A percentile compares a stretch with the other conserved stretches of the same genome.
Evolutionary conservation across 2,329 filamentous ascomycete genomes (phyloP).

Genomic region (Trichoderma endophyticum): DNA sequence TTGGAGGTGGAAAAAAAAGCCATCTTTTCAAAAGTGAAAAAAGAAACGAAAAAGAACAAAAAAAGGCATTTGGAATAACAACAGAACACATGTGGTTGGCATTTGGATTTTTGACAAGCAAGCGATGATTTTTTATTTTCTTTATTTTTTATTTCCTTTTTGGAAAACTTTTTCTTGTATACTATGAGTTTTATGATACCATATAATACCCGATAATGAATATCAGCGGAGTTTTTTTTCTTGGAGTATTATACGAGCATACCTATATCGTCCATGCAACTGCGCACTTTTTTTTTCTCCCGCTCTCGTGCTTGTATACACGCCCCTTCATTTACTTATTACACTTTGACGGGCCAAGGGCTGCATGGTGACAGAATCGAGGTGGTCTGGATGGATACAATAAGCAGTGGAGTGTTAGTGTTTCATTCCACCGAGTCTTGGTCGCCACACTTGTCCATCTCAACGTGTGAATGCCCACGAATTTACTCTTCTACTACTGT

Average conservation of each 20-base stretch:
- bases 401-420: background rate
- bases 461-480: background rate
- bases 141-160: background rate
- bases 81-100: conserved; percentile 1
- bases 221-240: conserved; percentile 4
- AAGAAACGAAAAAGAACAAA: background rate
- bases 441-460: background rate
- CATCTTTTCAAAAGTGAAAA: conserved; percentile 1
- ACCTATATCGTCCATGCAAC: background rate
- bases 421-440: background rate
- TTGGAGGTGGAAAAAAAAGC: conserved; percentile 1
- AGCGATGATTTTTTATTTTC: conserved; percentile 7
- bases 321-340: background rate
- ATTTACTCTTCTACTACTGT: background rate
- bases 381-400: background rate
- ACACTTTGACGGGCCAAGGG: background rate
- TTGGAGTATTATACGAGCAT: background rate
- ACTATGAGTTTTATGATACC: conserved; percentile 10
- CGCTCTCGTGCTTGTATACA: background rate
- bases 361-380: conserved; percentile 3
- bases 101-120: conserved; percentile 3
- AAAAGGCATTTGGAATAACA: background rate
- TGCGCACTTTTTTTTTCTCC: conserved; percentile 8
- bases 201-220: conserved; percentile 15
- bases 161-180: background rate